These are phyloP conservation scores for Cyanidiococcus yangmingshanensis DNA, from an alignment of 23 red algal genomes.

Conservation along the genomic window DNA sequence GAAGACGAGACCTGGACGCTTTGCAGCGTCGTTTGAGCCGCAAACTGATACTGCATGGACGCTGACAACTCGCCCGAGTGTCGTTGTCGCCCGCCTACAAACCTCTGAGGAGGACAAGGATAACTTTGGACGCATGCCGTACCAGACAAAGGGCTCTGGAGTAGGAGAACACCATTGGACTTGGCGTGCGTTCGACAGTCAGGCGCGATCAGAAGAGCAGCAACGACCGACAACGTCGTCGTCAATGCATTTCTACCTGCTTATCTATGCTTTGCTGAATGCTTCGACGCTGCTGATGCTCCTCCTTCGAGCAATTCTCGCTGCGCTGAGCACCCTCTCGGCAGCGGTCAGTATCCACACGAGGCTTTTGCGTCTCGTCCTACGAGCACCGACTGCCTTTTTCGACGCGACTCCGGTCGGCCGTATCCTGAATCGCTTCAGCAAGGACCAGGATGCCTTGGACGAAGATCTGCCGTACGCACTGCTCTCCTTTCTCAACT, in stretches of 20 bases:
- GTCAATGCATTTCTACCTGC: constrained; percentile 24
- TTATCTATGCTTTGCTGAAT: constrained; percentile 29
- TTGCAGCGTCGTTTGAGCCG: neutral
- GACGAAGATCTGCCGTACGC: constrained; percentile 35
- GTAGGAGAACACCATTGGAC: neutral
- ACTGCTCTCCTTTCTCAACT: constrained; percentile 22
- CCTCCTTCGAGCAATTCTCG: constrained; percentile 14
- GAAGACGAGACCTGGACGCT: neutral
- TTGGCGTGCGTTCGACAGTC: neutral
- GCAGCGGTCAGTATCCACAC: constrained; percentile 26
- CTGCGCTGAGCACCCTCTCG: constrained; percentile 17
- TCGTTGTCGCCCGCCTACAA: neutral
- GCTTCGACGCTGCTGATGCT: constrained; percentile 4
- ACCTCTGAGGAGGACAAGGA: neutral
- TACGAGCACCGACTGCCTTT: constrained; percentile 36
- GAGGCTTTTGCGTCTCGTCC: constrained; percentile 19
- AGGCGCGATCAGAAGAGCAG: neutral
- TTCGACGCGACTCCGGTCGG: constrained; percentile 46
- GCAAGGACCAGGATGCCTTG: constrained; percentile 36
- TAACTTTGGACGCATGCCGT: neutral
- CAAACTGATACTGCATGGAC: neutral
- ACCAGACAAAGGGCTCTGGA: neutral
- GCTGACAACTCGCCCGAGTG: neutral
- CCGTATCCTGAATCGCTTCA: constrained; percentile 37
- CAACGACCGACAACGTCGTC: neutral